Base-by-base conservation (phyloP, 768 basidiomycete species). In the Amanita muscaria region DNA sequence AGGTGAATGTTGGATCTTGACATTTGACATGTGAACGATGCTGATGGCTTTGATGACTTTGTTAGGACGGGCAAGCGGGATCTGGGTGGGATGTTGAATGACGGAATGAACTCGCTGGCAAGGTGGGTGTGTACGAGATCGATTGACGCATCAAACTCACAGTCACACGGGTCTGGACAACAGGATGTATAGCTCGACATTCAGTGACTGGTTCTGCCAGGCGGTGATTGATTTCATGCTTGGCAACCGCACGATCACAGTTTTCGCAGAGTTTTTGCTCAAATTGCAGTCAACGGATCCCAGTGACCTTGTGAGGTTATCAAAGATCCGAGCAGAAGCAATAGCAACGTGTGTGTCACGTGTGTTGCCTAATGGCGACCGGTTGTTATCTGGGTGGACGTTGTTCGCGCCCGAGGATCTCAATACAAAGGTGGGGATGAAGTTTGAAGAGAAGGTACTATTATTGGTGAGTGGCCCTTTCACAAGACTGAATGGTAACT, bases 141-240 rank as follows among this genome's bases (percentile, higher is more conserved):
- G 15, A 14, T 34, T 25, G 29, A 8, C 40, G n/a, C 3, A 47
- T 34, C 29, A 38, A 10, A 24, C 29, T n/a, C n/a, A n/a, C n/a
- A n/a, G n/a, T 21, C 24, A 25, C 49, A 47, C 31, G 30, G 32
- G 24, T 25, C 30, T 25, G 15, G 29, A 24, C 44, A 25, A n/a
- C 42, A 84, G 88, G 54, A 83, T 90, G 81, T 90, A 83, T 64
- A 84, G 85, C 8, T 83, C 88, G 15, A 85, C 88, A 1, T 90
- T 90, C 57, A 81, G 84, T 52, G 96, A 99, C 63, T 99, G 91
- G 85, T 99, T 97, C 63, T 82, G 77, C 46, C 96, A 99, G 65
- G 91, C 93, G 0, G 90, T 94, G 35, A 92, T 98, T 53, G 88
- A 91, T 61, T 93, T 80, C 55, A 79, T 86, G 70, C 79, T 93